Evolutionary conservation across 805 yeast species (phyloP).

Genomic region (Teunomyces lycoperdinae): DNA sequence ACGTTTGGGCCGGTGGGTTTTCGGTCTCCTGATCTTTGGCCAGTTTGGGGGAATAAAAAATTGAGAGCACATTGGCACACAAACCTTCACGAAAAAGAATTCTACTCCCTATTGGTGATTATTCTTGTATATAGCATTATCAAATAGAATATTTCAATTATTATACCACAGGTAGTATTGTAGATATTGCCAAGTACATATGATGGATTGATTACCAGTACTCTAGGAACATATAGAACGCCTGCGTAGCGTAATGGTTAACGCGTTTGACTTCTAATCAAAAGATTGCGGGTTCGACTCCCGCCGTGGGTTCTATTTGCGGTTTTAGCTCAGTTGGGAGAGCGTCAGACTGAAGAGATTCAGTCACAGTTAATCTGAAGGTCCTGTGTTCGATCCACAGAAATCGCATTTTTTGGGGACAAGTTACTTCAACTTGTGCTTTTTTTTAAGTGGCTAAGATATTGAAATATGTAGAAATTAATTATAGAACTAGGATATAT

Average conservation of each 20-base stretch:
- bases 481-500: background rate
- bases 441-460: background rate
- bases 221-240: background rate
- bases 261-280: constrained; percentile 24
- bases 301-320: constrained; percentile 22
- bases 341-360: constrained; percentile 36
- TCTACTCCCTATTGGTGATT: background rate
- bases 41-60: background rate
- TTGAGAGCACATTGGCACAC: background rate
- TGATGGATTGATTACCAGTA: background rate
- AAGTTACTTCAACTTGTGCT: background rate
- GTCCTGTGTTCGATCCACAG: constrained; percentile 89
- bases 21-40: background rate
- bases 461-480: background rate
- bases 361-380: constrained; percentile 56
- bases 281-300: constrained; percentile 24
- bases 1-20: no score
- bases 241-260: constrained; percentile 21
- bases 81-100: background rate
- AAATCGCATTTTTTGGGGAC: constrained; percentile 16
- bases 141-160: background rate
- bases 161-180: background rate
- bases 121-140: background rate
- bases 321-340: constrained; percentile 38
- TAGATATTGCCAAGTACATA: background rate